Conservation (phyloP, 2,329 filamentous ascomycete species). For the Penicillium psychrosexuale region DNA sequence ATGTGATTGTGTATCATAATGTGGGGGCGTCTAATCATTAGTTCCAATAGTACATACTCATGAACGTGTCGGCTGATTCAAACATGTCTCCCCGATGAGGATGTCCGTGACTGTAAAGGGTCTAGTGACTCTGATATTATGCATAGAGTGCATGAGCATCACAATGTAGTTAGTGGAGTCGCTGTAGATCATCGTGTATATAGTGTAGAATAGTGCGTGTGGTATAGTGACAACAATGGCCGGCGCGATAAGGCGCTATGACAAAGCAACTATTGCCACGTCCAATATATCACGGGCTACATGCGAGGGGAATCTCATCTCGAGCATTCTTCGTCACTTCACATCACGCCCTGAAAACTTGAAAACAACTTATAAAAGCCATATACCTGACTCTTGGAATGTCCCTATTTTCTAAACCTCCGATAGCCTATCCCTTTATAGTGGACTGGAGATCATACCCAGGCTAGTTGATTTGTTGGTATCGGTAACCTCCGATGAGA, state of each 20-base stretch:
- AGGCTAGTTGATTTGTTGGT: conserved; percentile 1
- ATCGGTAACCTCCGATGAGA: conserved; percentile 25
- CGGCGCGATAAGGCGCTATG: too few species aligned
- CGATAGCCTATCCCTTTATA: background rate
- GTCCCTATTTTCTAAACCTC: background rate
- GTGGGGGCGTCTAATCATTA: background rate
- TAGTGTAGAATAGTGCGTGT: conserved; percentile 1
- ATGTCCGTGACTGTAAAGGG: background rate
- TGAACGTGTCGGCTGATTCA: background rate
- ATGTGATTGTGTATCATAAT: background rate
- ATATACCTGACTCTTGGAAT: background rate
- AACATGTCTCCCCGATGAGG: background rate
- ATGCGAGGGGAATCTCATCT: background rate
- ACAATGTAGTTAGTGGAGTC: background rate
- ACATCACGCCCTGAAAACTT: background rate
- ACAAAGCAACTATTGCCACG: background rate
- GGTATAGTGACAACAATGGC: background rate
- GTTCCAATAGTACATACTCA: background rate
- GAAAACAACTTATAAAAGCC: conserved; percentile 5
- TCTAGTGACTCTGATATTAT: background rate
- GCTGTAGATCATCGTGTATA: background rate
- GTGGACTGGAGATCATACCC: background rate
- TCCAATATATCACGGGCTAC: background rate
- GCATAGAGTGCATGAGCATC: conserved; percentile 2
- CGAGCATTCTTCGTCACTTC: background rate